Conservation (phyloP, 768 basidiomycete species). For the Tricholomella constricta region DNA sequence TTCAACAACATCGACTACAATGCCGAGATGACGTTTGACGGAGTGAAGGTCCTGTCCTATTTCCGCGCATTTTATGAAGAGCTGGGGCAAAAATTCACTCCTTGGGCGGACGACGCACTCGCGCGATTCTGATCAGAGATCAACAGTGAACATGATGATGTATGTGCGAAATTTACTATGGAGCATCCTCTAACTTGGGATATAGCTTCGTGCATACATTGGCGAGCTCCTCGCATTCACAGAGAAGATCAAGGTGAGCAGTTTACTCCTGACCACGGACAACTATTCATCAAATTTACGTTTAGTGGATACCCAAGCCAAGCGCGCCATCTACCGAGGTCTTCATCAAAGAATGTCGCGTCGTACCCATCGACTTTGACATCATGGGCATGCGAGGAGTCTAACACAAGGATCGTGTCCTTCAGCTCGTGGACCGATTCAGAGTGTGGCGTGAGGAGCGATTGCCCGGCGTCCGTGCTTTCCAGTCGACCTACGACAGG, state of each 20-base stretch:
- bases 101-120: slow-evolving; percentile 74
- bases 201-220: slow-evolving; percentile 72
- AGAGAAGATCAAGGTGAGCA: slow-evolving; percentile 66
- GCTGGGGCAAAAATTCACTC: slow-evolving; percentile 76
- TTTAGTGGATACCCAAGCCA: slow-evolving; percentile 65
- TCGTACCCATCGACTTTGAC: slow-evolving; percentile 56
- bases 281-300: slow-evolving; percentile 2
- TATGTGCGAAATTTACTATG: too few species aligned
- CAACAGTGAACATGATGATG: slow-evolving; percentile 78
- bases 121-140: slow-evolving; percentile 72
- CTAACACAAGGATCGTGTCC: slow-evolving; percentile 61
- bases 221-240: slow-evolving; percentile 74
- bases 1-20: slow-evolving; percentile 75
- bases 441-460: slow-evolving; percentile 71
- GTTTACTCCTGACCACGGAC: not conserved
- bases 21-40: slow-evolving; percentile 81
- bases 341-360: slow-evolving; percentile 69
- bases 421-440: slow-evolving; percentile 63
- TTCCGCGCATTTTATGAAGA: slow-evolving; percentile 73
- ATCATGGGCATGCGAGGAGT: slow-evolving; percentile 73
- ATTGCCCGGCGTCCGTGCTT: slow-evolving; percentile 72
- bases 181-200: slow-evolving; percentile 5
- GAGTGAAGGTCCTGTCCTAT: slow-evolving; percentile 66
- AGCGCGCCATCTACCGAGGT: slow-evolving; percentile 60
- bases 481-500: slow-evolving; percentile 87